Conservation (phyloP, 225 moss, liverwort and hornwort genomes). For the Sphagnum contortum region DNA sequence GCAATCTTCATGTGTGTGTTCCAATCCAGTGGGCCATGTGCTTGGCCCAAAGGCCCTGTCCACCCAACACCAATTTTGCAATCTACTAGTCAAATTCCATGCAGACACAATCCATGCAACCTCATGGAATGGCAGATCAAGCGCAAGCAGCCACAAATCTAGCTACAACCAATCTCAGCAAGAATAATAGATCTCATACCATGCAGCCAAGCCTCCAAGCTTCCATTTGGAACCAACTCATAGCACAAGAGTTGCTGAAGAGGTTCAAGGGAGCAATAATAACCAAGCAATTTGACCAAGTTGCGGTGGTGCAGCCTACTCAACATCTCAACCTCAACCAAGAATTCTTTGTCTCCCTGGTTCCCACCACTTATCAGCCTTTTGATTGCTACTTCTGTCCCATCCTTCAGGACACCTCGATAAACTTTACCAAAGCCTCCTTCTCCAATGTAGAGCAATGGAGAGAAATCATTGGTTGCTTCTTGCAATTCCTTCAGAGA, state of each 20-base stretch:
- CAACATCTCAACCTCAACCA: conserved; percentile 97
- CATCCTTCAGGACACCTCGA: conserved; percentile 73
- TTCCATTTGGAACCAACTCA: conserved; percentile 91
- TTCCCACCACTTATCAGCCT: conserved; percentile 84
- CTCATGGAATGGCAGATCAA: too few species aligned
- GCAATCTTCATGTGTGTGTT: conserved; percentile 90
- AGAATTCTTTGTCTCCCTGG: conserved; percentile 83
- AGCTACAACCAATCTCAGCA: too few species aligned
- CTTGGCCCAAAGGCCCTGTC: conserved; percentile 65
- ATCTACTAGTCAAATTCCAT: not conserved
- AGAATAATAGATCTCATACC: conserved; percentile 26
- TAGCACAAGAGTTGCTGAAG: conserved; percentile 77
- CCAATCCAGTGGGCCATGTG: conserved; percentile 77
- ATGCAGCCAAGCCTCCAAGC: conserved; percentile 87
- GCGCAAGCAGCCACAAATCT: too few species aligned
- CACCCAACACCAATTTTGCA: conserved; percentile 11
- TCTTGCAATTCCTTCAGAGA: conserved; percentile 74
- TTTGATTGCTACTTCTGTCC: conserved; percentile 86
- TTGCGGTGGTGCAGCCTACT: conserved; percentile 88
- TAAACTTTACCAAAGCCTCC: conserved; percentile 94
- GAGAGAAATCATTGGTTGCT: conserved; percentile 80
- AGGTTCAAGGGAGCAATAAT: conserved; percentile 73
- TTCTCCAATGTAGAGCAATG: conserved; percentile 66
- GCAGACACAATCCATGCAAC: too few species aligned
- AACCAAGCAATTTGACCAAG: conserved; percentile 87